These are phyloP conservation scores for Boletus sensibilis DNA, from an alignment of 768 basidiomycete species.

Conservation along the genomic window DNA sequence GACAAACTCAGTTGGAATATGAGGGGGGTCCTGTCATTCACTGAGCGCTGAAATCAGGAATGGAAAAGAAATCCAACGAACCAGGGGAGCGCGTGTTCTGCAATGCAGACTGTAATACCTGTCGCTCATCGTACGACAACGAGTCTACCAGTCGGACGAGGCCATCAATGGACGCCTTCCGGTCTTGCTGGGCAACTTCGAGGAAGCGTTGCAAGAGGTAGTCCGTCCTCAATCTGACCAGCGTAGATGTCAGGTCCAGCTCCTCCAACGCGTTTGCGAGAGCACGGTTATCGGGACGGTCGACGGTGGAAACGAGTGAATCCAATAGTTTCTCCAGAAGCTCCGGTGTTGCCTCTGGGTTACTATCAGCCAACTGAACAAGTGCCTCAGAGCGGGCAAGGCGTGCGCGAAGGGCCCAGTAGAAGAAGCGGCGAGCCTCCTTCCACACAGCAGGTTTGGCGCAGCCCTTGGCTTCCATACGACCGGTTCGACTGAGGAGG, in stretches of 20 bases:
- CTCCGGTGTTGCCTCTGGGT: slow-evolving; percentile 65
- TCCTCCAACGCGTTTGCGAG: slow-evolving; percentile 68
- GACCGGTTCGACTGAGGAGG: slow-evolving; percentile 75
- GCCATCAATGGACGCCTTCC: slow-evolving; percentile 73
- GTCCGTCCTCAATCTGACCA: slow-evolving; percentile 67
- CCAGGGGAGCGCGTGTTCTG: slow-evolving; percentile 62
- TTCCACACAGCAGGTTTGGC: slow-evolving; percentile 87
- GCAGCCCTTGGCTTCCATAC: slow-evolving; percentile 98
- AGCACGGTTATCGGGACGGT: slow-evolving; percentile 52
- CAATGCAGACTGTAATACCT: slow-evolving; percentile 56
- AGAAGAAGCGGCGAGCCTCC: slow-evolving; percentile 85
- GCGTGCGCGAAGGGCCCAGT: slow-evolving; percentile 89
- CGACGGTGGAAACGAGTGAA: slow-evolving; percentile 55
- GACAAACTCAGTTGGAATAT: slow-evolving; percentile 30
- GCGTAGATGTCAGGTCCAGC: slow-evolving; percentile 61
- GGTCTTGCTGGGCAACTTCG: slow-evolving; percentile 68
- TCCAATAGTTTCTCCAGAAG: slow-evolving; percentile 66
- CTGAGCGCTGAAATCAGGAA: not conserved
- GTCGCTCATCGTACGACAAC: slow-evolving; percentile 71
- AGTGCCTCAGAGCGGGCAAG: slow-evolving; percentile 67
- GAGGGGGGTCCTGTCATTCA: slow-evolving; percentile 40
- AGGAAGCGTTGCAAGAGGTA: slow-evolving; percentile 65
- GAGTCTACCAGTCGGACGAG: slow-evolving; percentile 71
- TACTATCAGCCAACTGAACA: slow-evolving; percentile 62
- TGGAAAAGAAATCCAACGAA: slow-evolving; percentile 33